These are phyloP conservation scores for Alternaria incomplexa DNA, from an alignment of 2,329 filamentous ascomycete genomes.

Conservation along the genomic window DNA sequence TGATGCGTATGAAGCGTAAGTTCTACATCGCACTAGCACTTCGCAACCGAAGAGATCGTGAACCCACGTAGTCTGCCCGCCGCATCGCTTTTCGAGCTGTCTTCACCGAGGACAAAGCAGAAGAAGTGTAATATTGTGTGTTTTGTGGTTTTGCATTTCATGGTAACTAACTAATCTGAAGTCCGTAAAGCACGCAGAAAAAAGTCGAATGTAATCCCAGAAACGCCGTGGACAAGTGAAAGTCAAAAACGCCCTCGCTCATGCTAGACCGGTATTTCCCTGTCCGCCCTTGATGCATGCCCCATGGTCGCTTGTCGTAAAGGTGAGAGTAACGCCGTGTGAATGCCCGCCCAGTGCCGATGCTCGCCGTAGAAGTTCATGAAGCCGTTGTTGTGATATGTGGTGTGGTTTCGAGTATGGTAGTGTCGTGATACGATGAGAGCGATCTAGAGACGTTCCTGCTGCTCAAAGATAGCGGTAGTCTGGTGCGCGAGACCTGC, in stretches of 20 bases:
- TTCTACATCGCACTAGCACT: background rate
- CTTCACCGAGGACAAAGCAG: background rate
- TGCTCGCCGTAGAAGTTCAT: conserved; percentile 87
- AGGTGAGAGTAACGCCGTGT: background rate
- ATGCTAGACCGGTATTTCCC: background rate
- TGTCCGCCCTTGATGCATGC: background rate
- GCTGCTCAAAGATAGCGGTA: conserved; percentile 49
- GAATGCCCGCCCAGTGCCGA: background rate
- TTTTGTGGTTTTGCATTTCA: background rate
- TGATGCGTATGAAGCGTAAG: background rate
- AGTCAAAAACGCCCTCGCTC: background rate
- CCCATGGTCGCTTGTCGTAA: background rate
- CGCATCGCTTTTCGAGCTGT: background rate
- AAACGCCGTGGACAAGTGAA: background rate
- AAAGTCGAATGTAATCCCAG: background rate
- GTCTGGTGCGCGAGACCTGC: conserved; percentile 83
- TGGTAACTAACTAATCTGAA: background rate
- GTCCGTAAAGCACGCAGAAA: background rate
- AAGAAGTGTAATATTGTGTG: background rate
- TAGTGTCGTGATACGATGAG: conserved; percentile 1
- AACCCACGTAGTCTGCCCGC: background rate
- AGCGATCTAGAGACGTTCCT: background rate
- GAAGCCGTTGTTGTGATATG: conserved; percentile 71
- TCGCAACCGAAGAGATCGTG: background rate
- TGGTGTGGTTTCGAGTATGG: conserved; percentile 1